Evolutionary conservation across 169 alveolate species (phyloP), one percentile per base, ranked within the genome.

Genomic region (Plasmodium inui): DNA sequence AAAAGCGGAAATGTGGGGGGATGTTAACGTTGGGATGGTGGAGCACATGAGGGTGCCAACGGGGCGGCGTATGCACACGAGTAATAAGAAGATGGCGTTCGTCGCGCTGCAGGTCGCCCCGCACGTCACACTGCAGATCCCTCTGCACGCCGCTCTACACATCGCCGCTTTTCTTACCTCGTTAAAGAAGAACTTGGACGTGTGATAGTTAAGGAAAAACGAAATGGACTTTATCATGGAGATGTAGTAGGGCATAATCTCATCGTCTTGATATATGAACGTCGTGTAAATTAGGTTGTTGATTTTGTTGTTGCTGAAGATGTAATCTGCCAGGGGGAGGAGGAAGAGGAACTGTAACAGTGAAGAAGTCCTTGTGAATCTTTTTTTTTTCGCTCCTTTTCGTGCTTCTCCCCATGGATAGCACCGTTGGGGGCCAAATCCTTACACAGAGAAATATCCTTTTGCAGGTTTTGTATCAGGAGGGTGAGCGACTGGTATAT

Each of bases 201-300:
- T 85, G 41, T 85, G 85, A 17, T 85, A 85, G 22, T 85, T 85
- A 10, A 85, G 41, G 78, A 85, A 85, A 46, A 85, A 85, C 5
- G 93, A 85, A 19, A 85, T 85, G 3, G 93, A 85, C 39, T 85
- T 85, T 9, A 85, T 85, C 84, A 85, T 85, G 34, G 93, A 85
- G 8, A 85, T 85, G 44, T 85, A 85, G 19, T 85, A 85, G 37
- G 93, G 93, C 76, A 85, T 85, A 8, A 85, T 85, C 57, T 85
- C 93, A n/a, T 85, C 93, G 61, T 85, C 93, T 85, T 85, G 93
- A 30, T 85, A 50, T 32, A 85, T 85, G 22, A 85, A 85, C 6
- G 93, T 85, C 8, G 93, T 85, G 26, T 85, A 85, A 30, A 85
- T 85, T 26, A 85, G 70, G 57, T 85, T 85, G 50, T 85, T 85